Percentiles rank a stretch among this genome's conserved stretches.
Evolutionary conservation across 345 rosid species (phyloP).

Genomic region (Sisymbrium irio): DNA sequence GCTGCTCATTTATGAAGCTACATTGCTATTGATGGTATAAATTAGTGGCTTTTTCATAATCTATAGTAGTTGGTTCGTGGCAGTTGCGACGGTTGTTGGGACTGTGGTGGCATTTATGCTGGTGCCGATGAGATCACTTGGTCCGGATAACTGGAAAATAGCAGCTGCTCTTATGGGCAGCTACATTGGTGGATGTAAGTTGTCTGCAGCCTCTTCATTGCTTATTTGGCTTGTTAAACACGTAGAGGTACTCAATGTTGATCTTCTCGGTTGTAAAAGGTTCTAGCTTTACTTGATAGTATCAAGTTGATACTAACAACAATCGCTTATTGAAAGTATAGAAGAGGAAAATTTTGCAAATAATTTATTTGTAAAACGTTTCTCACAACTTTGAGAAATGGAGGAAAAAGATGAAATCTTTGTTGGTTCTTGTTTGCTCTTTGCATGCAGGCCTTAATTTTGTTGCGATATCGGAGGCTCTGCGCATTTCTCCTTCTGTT

Average conservation of each 20-base stretch:
- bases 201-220: conserved; percentile 8
- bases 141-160: conserved; percentile 85
- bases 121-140: conserved; percentile 91
- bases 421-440: conserved; percentile 13
- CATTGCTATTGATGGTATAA: conserved; percentile 1
- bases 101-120: conserved; percentile 63
- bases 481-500: conserved; percentile 69
- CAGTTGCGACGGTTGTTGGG: conserved; percentile 73
- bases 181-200: conserved; percentile 79
- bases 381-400: neutral
- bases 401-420: neutral
- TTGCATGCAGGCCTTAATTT: conserved; percentile 85
- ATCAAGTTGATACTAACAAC: too few species aligned
- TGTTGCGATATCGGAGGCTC: conserved; percentile 83
- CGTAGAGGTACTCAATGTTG: neutral
- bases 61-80: conserved; percentile 21
- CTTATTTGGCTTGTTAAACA: conserved; percentile 16
- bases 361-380: too few species aligned
- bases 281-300: too few species aligned
- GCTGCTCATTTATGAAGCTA: neutral
- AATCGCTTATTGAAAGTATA: too few species aligned
- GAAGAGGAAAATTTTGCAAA: neutral
- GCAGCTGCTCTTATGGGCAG: conserved; percentile 95
- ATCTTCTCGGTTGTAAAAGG: too few species aligned
- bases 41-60: neutral